phyloP scores from a whole-genome alignment of 257 asterid species.

The Capsicum chinense region DNA sequence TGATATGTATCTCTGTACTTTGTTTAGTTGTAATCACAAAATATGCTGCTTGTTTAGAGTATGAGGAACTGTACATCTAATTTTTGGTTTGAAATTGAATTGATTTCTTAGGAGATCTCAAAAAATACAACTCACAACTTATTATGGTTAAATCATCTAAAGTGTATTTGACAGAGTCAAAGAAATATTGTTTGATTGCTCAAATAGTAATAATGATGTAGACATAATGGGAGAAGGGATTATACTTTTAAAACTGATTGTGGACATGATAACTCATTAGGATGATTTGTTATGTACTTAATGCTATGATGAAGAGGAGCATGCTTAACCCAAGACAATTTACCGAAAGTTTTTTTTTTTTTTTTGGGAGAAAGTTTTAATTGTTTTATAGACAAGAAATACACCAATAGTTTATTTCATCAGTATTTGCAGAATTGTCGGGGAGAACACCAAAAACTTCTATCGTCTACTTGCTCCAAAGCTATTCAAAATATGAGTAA shows the following conservation, averaged over 20 bases:
- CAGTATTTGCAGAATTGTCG: too few species aligned
- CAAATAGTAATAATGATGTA: neutral
- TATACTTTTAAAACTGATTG: neutral
- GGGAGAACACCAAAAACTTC: too few species aligned
- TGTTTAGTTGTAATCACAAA: slow-evolving; percentile 8
- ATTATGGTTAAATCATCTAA: neutral
- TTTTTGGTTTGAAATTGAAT: slow-evolving; percentile 5
- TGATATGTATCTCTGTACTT: neutral
- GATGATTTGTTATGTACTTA: neutral
- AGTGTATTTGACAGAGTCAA: neutral
- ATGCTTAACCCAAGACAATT: neutral
- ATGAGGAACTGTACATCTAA: slow-evolving; percentile 4
- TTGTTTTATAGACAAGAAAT: too few species aligned
- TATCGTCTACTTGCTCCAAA: too few species aligned
- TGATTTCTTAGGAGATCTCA: neutral
- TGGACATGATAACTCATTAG: too few species aligned
- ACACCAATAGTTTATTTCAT: too few species aligned
- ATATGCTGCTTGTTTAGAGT: neutral
- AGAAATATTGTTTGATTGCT: neutral
- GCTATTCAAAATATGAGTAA: too few species aligned
- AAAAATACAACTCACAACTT: neutral
- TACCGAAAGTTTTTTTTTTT: neutral
- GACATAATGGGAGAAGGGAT: neutral
- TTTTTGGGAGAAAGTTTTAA: too few species aligned
- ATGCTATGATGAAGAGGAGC: neutral